Conservation (phyloP, 148 eudicot genomes). For the Oxyria digyna region DNA sequence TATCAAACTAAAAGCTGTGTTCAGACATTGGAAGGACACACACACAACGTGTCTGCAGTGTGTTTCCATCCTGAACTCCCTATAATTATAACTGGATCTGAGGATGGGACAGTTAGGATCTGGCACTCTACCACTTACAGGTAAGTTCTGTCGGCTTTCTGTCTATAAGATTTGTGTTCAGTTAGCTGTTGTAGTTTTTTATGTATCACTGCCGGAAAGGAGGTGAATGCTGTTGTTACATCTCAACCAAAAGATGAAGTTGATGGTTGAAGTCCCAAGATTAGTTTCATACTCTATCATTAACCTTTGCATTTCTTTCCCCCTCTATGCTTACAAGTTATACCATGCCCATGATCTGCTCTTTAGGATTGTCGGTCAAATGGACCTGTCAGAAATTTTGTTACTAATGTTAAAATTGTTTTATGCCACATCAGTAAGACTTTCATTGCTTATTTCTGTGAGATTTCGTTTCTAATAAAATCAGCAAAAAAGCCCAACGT, state of each 20-base stretch:
- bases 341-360: background rate
- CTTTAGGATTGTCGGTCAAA: background rate
- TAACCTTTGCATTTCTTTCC: too few relatives aligned
- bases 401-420: background rate
- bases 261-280: too few relatives aligned
- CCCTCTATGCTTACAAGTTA: background rate
- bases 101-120: constrained; percentile 58
- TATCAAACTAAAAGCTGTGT: constrained; percentile 57
- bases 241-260: too few relatives aligned
- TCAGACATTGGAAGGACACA: constrained; percentile 74
- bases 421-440: background rate
- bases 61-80: constrained; percentile 70
- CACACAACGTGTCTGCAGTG: constrained; percentile 62
- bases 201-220: background rate
- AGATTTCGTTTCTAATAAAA: background rate
- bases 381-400: background rate
- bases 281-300: too few relatives aligned
- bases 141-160: constrained; percentile 17
- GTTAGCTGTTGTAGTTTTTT: background rate
- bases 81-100: constrained; percentile 63
- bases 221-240: background rate
- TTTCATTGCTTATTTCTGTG: background rate
- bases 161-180: background rate
- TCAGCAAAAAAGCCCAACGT: background rate
- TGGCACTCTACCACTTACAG: constrained; percentile 68